Evolutionary conservation across 345 rosid genomes (phyloP), one percentile per base, ranked within the genome.

Genomic region (Aquilaria sinensis): DNA sequence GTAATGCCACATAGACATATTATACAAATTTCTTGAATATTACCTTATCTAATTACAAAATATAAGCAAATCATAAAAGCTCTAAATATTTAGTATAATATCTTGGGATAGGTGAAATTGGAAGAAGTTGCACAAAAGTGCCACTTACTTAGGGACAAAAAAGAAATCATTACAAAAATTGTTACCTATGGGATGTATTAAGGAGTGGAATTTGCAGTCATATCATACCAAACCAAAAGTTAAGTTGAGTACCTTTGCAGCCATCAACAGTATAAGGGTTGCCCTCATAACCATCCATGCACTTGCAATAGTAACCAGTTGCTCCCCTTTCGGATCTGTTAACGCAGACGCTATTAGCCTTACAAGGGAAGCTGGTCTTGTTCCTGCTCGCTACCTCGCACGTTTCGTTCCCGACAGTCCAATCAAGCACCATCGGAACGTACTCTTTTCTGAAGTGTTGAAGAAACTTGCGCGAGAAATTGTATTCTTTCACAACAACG

Each of bases 231-330:
- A 37, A 37, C 8, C 5, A 37, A 37, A 37, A 9, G 43, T 37
- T 37, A 9, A 37, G 8, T 37, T 37, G 2, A 9, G 4, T 63
- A 61, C 75, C 70, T 61, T 43, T 62, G 51, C 61, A 58, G 12
- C 69, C 23, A 53, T 50, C 16, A 1, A 15, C 57, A 63, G 70
- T 56, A 63, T 29, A 15, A 1, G 72, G 73, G 51, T 73, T 63
- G 32, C 77, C 77, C 32, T 60, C 6, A 15, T 66, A 73, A 43
- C 77, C 77, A 9, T 59, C 51, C n/a, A 6, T 7, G 41, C 77
- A 73, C 34, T 54, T 53, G 66, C 77, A 73, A 15, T 53, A 66
- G 12, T 73, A 73, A 2, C 77, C 77, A 0, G 2, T 2, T 4
- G 47, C 62, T 1, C 14, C 61, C 10, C 32, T 54, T 12, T 29